Conservation (phyloP, 148 eudicot species). For the Selenicereus undatus region DNA sequence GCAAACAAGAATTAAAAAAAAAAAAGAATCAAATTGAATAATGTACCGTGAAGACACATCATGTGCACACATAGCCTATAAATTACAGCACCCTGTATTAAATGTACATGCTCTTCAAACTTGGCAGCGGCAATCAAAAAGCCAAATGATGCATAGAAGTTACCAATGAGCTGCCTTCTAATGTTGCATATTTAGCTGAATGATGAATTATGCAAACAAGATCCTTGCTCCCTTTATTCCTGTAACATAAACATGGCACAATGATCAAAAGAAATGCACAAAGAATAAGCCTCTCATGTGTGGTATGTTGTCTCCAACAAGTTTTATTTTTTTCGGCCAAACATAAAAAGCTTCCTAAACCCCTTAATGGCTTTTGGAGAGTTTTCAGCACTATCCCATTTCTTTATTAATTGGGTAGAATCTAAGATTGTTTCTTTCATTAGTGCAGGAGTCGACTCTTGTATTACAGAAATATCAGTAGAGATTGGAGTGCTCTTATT, state of each 20-base stretch:
- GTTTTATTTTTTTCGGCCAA: constrained; percentile 55
- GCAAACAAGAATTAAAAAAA: constrained; percentile 5
- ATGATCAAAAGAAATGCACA: constrained; percentile 13
- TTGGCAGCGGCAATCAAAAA: constrained; percentile 2
- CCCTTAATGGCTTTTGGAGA: constrained; percentile 58
- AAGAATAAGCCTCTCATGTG: not conserved
- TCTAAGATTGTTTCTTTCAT: constrained; percentile 32
- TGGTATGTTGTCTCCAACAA: not conserved
- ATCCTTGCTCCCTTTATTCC: constrained; percentile 11
- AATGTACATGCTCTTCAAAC: constrained; percentile 20
- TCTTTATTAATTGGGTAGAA: constrained; percentile 43
- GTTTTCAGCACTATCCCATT: constrained; percentile 53
- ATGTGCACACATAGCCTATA: constrained; percentile 21
- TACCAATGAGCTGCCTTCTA: constrained; percentile 5
- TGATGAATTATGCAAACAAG: constrained; percentile 10
- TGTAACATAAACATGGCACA: constrained; percentile 21
- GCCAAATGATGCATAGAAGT: not conserved
- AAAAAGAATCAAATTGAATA: constrained; percentile 26
- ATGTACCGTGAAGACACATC: constrained; percentile 7
- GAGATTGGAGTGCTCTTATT: constrained; percentile 19
- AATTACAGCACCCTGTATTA: constrained; percentile 8
- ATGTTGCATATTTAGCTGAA: constrained; percentile 1
- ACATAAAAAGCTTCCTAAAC: constrained; percentile 68
- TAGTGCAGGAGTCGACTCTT: constrained; percentile 52
- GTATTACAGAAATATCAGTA: constrained; percentile 39